Evolutionary conservation across 2,329 filamentous ascomycete species (phyloP), one percentile per base, ranked within the genome.

Genomic region (Sporothrix mexicana): DNA sequence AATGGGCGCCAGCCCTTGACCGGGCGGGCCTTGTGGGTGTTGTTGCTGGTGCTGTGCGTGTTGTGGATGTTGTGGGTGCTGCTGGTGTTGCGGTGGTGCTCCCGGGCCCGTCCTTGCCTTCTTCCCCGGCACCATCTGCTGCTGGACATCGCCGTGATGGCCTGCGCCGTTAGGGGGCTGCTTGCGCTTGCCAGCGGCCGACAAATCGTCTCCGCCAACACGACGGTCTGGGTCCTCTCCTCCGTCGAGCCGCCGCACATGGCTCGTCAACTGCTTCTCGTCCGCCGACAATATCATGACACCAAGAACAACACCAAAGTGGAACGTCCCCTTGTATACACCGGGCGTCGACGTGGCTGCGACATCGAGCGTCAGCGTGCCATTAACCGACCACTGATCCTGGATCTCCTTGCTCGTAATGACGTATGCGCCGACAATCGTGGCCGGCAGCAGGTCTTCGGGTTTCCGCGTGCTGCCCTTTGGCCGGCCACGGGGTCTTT

Each of bases 241-340:
- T 59, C 74, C 74, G 17, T 76, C 76, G 59, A 77, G 74, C 9
- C 72, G 73, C 62, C 74, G 73, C 72, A 77, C 76, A 72, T 80
- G 78, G 67, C 62, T 61, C 12, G 78, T 72, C 10, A 80, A 67
- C 49, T 73, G 68, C 41, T 74, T 72, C 73, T 78, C 73, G 70
- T 79, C 75, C 25, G 73, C 73, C 2, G 77, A 76, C 15, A 80
- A 66, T 3, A 79, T 70, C 77, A 80, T 79, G 25, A 79, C 74
- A 51, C 79, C 79, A 36, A 79, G 74, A 4, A 80, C 47, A 36
- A 79, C 72, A 20, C 80, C 77, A 73, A 80, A 79, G 71, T 81
- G 74, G 62, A 81, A 79, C 17, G 76, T 74, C 51, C 74, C 78
- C 72, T 78, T 74, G 74, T 77, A 80, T 66, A 80, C 72, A 51